Conservation (phyloP, 768 basidiomycete species). For the Mycena belliarum region DNA sequence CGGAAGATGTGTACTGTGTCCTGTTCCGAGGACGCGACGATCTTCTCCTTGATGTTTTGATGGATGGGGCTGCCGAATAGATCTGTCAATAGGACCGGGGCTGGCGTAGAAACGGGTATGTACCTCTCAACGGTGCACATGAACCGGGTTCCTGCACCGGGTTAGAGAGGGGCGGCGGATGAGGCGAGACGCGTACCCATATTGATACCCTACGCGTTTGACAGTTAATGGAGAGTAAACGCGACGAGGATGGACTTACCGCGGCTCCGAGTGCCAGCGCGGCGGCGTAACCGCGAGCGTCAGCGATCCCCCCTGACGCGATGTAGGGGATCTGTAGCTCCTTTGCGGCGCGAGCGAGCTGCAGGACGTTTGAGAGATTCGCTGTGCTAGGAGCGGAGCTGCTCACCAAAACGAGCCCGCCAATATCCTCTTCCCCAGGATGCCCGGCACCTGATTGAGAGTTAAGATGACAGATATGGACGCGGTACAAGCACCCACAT, state of each 20-base stretch:
- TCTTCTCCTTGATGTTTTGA: slow-evolving; percentile 86
- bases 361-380: neutral
- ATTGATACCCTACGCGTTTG: slow-evolving; percentile 50
- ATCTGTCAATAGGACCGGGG: neutral
- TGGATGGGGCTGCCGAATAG: slow-evolving; percentile 67
- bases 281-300: slow-evolving; percentile 50
- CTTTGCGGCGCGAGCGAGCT: slow-evolving; percentile 86
- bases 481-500: slow-evolving; percentile 47
- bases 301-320: slow-evolving; percentile 89
- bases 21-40: slow-evolving; percentile 78
- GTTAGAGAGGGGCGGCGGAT: slow-evolving; percentile 8
- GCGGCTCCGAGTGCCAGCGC: slow-evolving; percentile 26
- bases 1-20: slow-evolving; percentile 92
- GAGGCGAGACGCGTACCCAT: slow-evolving; percentile 53
- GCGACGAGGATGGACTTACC: slow-evolving; percentile 44
- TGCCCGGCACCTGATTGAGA: slow-evolving; percentile 78
- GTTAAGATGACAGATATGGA: slow-evolving; percentile 12
- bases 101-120: neutral
- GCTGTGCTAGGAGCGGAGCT: neutral
- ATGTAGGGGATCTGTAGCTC: slow-evolving; percentile 85
- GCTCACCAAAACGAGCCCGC: slow-evolving; percentile 76
- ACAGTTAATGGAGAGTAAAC: neutral
- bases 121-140: slow-evolving; percentile 89
- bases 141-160: slow-evolving; percentile 70
- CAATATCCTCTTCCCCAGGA: slow-evolving; percentile 93